A percentile compares a stretch with the other conserved stretches of the same genome.
phyloP scores from a whole-genome alignment of 331 rosid species.

The Phaseolus coccineus region DNA sequence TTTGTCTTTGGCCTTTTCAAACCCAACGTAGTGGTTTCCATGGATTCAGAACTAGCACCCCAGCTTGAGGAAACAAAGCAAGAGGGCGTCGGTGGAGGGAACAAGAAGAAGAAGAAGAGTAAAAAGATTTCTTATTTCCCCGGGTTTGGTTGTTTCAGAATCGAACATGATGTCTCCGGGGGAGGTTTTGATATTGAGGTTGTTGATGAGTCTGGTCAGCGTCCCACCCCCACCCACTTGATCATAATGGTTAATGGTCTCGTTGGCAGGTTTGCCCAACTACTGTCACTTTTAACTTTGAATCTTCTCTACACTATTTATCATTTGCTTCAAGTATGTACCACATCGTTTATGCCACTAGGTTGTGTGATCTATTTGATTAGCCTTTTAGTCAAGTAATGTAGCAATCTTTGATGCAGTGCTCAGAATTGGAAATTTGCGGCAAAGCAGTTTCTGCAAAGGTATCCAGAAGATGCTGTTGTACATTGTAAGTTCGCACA shows the following conservation, averaged over 20 bases:
- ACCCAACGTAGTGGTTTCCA: not conserved
- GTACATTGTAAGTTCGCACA: slow-evolving; percentile 64
- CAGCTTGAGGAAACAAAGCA: slow-evolving; percentile 36
- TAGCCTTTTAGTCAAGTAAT: slow-evolving; percentile 6
- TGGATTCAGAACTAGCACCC: slow-evolving; percentile 21
- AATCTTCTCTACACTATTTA: not conserved
- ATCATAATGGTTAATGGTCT: slow-evolving; percentile 89
- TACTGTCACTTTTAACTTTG: not conserved
- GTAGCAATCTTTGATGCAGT: slow-evolving; percentile 50
- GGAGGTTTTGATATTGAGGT: slow-evolving; percentile 66
- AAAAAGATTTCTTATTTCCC: slow-evolving; percentile 43
- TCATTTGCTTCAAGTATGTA: not conserved
- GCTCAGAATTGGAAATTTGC: slow-evolving; percentile 83
- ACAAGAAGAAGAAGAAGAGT: slow-evolving; percentile 34
- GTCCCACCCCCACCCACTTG: slow-evolving; percentile 66
- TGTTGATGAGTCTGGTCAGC: slow-evolving; percentile 53
- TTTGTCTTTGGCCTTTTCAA: slow-evolving; percentile 10
- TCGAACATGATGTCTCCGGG: slow-evolving; percentile 37
- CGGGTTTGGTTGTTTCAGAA: slow-evolving; percentile 53
- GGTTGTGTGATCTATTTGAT: slow-evolving; percentile 9
- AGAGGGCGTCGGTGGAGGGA: slow-evolving; percentile 34
- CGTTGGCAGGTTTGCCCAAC: slow-evolving; percentile 59
- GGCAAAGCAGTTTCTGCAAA: slow-evolving; percentile 69
- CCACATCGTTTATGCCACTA: not conserved
- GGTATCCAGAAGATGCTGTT: slow-evolving; percentile 66